A percentile compares a stretch with the other conserved stretches of the same genome.
Evolutionary conservation across 2,329 filamentous ascomycete species (phyloP).

Genomic region (Pyrenophora seminiperda): DNA sequence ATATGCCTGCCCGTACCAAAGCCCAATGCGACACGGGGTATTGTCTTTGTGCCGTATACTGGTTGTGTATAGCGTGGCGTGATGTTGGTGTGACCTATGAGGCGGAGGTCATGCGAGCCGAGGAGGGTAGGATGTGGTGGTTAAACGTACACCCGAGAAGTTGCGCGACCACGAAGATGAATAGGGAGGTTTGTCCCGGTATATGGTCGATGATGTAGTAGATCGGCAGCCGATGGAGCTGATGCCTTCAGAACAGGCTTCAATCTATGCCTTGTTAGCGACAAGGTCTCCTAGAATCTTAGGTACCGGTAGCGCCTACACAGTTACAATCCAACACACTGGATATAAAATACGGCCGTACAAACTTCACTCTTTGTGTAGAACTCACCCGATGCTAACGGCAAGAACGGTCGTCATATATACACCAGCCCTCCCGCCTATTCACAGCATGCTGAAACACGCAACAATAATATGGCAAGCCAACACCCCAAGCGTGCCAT

Average conservation of each 20-base stretch:
- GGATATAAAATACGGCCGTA: too few relatives aligned
- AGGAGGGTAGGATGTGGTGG: constrained; percentile 20
- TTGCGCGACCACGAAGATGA: constrained; percentile 14
- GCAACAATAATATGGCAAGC: constrained; percentile 33
- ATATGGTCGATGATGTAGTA: not conserved
- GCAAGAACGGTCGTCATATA: constrained; percentile 4
- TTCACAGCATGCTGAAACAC: constrained; percentile 27
- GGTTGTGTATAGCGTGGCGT: constrained; percentile 36
- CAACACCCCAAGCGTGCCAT: not conserved
- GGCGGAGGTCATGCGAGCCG: constrained; percentile 29
- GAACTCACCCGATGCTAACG: not conserved
- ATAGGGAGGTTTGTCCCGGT: constrained; percentile 4
- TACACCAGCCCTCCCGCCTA: constrained; percentile 19
- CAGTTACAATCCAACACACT: too few relatives aligned
- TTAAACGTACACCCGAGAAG: constrained; percentile 26
- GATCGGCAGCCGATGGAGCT: not conserved
- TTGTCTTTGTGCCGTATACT: constrained; percentile 21
- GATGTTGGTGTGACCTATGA: constrained; percentile 38
- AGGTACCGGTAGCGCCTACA: not conserved
- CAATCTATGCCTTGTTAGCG: not conserved
- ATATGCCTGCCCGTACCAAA: constrained; percentile 7
- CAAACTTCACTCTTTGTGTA: too few relatives aligned
- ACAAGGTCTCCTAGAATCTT: not conserved
- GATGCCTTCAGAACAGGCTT: not conserved
- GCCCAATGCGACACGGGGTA: not conserved